Evolutionary conservation across 306 rosid species (phyloP), one percentile per base, ranked within the genome.

Genomic region (Argentina anserina): DNA sequence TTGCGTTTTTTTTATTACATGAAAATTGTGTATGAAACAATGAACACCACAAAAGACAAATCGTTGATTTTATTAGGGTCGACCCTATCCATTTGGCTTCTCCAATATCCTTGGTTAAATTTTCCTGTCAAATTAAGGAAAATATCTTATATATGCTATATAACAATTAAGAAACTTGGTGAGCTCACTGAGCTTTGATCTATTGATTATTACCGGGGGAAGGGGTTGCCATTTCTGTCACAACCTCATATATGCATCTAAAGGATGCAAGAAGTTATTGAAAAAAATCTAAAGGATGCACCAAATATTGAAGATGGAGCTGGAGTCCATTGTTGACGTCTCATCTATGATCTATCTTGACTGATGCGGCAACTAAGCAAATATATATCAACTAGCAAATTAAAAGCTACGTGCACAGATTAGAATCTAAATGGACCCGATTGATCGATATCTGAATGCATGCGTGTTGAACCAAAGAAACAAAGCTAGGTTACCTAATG

Each of bases 341-440:
- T 47, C 61, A 33, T 69, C 29, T 47, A 9, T 47, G 43, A 33
- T 69, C 29, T 47, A 9, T 59, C 34, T 46, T 64, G 10, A 47
- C 60, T 46, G 63, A 33, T 69, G 62, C 31, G 6, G 43, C 20
- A 18, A 68, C 15, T 26, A 40, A 31, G 40, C 61, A 31, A 21
- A 45, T 7, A 28, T 3, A 43, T 42, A 9, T 65, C 67, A 62
- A 62, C 7, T 34, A 17, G 45, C 20, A 37, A 21, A 64, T 65
- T 21, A 31, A 9, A 41, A 23, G 47, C 34, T 10, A 11, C n/a
- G n/a, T n/a, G 23, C 9, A 5, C 18, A 64, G 28, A 40, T 61
- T 20, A 61, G 67, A 28, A 23, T 39, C 34, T 23, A 18, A 67
- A 29, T 28, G 72, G 72, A 67, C 72, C 72, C 72, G 45, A 67